These are phyloP conservation scores for Pelargonium myrrhifolium DNA, from an alignment of 441 rosid species.

Conservation along the genomic window DNA sequence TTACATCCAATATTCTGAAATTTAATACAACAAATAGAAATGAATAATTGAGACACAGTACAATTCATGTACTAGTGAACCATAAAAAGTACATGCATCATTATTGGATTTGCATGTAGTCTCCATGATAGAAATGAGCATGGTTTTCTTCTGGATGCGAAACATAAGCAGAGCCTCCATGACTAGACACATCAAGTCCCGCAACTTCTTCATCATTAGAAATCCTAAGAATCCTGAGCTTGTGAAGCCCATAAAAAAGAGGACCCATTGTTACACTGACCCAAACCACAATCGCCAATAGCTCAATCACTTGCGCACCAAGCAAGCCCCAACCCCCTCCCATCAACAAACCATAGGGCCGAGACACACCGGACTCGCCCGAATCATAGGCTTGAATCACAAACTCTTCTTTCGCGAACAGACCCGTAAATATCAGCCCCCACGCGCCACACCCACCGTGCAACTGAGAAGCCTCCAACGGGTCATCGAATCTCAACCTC, in stretches of 20 bases:
- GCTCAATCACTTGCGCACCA: conserved; percentile 47
- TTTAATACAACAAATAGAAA: no score
- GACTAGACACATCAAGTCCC: conserved; percentile 53
- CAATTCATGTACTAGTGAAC: no score
- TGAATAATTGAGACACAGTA: no score
- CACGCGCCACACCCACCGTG: conserved; percentile 91
- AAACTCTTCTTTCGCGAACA: conserved; percentile 62
- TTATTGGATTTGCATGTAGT: no score
- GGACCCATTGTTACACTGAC: conserved; percentile 68
- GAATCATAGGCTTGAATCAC: conserved; percentile 42
- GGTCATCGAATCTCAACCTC: conserved; percentile 56
- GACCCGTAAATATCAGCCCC: conserved; percentile 67
- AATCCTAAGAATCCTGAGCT: conserved; percentile 41
- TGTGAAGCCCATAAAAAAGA: conserved; percentile 48
- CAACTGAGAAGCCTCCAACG: conserved; percentile 62
- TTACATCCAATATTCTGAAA: no score
- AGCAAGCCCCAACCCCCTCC: conserved; percentile 73
- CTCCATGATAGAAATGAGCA: conserved; percentile 19
- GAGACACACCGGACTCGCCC: conserved; percentile 23
- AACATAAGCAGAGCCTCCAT: conserved; percentile 48
- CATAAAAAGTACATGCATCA: no score
- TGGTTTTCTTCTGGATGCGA: conserved; percentile 31
- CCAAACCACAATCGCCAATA: conserved; percentile 47
- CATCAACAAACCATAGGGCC: conserved; percentile 63
- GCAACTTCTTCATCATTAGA: conserved; percentile 43